phyloP scores from a whole-genome alignment of 78 protist species.

The Creolimax fragrantissima region DNA sequence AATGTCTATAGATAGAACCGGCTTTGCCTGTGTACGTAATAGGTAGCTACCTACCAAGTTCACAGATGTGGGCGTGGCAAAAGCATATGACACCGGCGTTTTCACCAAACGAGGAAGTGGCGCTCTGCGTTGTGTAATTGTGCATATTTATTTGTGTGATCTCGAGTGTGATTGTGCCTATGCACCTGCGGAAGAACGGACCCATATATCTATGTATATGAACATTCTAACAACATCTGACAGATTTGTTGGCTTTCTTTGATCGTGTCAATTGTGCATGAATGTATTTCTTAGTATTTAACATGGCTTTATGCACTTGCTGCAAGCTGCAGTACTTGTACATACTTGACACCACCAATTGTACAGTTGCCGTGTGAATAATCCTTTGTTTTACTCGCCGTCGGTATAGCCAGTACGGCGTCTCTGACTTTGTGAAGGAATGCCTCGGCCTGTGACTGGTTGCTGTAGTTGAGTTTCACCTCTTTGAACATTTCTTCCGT shows the following conservation, averaged over 20 bases:
- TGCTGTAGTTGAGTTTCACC: not conserved
- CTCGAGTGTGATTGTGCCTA: not conserved
- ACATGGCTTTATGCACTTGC: no score
- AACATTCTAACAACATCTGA: no score
- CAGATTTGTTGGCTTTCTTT: no score
- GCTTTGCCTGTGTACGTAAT: not conserved
- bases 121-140: not conserved
- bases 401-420: not conserved
- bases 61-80: not conserved
- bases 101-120: not conserved
- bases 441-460: not conserved
- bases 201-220: not conserved
- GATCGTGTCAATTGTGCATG: no score
- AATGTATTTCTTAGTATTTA: no score
- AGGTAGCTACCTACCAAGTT: not conserved
- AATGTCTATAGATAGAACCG: not conserved
- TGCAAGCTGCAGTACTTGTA: no score
- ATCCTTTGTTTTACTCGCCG: not conserved
- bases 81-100: not conserved
- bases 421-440: not conserved
- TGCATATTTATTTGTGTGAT: not conserved
- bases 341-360: not conserved
- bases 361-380: not conserved
- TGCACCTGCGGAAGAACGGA: not conserved
- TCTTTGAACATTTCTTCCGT: not conserved